A percentile compares a stretch with the other conserved stretches of the same genome.
These are phyloP conservation scores for Monosporozyma aerobia DNA, from an alignment of 805 yeast species.

Conservation along the genomic window DNA sequence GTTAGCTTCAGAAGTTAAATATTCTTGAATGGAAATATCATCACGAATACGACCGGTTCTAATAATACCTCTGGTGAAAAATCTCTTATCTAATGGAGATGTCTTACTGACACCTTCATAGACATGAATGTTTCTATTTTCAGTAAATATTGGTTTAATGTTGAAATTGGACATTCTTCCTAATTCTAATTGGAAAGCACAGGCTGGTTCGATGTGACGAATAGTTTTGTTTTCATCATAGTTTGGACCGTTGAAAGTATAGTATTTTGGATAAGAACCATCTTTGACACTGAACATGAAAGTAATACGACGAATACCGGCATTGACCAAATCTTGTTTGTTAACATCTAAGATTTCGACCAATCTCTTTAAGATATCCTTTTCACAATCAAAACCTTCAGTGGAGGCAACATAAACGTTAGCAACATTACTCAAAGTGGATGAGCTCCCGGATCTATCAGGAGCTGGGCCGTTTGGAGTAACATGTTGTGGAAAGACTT, in stretches of 20 bases:
- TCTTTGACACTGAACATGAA: constrained; percentile 76
- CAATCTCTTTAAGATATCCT: constrained; percentile 54
- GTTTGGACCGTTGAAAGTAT: constrained; percentile 84
- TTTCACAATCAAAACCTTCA: constrained; percentile 68
- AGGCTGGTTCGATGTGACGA: constrained; percentile 96
- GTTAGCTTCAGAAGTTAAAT: constrained; percentile 91
- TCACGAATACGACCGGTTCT: constrained; percentile 93
- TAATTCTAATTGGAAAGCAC: constrained; percentile 93
- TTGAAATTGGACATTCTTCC: constrained; percentile 91
- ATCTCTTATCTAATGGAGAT: constrained; percentile 87
- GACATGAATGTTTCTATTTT: constrained; percentile 94
- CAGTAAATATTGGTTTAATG: constrained; percentile 90
- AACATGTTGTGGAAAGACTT: constrained; percentile 47
- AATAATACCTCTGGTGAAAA: constrained; percentile 93
- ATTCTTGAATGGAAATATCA: constrained; percentile 87
- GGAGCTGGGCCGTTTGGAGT: constrained; percentile 39
- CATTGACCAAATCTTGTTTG: constrained; percentile 57
- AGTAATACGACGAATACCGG: constrained; percentile 84
- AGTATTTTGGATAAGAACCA: constrained; percentile 90
- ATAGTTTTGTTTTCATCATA: constrained; percentile 84
- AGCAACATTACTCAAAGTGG: constrained; percentile 63
- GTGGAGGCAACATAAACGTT: constrained; percentile 67
- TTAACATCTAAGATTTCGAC: constrained; percentile 55
- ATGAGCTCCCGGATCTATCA: constrained; percentile 33
- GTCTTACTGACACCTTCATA: constrained; percentile 94